Base-by-base conservation (phyloP, 371 early-diverging fungal genomes). In the Actinomucor elegans region DNA sequence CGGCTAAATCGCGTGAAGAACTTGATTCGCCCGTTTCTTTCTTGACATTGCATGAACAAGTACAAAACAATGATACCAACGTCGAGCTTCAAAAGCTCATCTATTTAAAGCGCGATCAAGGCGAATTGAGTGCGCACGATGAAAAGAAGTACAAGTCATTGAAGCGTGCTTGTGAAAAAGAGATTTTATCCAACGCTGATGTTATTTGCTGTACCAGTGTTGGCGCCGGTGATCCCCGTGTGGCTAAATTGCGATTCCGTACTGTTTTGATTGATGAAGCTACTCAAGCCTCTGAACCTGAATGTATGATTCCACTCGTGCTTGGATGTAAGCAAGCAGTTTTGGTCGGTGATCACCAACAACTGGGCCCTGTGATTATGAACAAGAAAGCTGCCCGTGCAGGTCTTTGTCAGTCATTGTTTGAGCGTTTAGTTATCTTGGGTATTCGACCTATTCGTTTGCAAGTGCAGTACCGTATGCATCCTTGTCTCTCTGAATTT, bases 391-490 rank as follows among this genome's bases (percentile, higher is more conserved):
- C 97, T 0, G 93, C 96, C 1, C 80, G 88, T 23, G 96, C 97
- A 1, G 99, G 99, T 35, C 80, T 97, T 31, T 89, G 91, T 48
- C 97, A 95, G 73, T 96, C 96, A 5, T 73, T 99, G 34, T 99
- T 99, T 73, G 99, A 99, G 72, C 87, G 99, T 37, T 77, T 99
- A 26, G 89, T 98, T 40, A 85, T 93, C 37, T 80, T 97, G 11
- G 94, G 96, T 24, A 82, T 94, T 27, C 85, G 94, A 7, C 98
- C 99, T 21, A 91, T 95, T 61, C 90, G 98, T 29, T 83, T 99
- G 27, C 92, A 96, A 53, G 94, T 97, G 0, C 99, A 99, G 72
- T 99, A 99, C 64, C 96, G 99, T 67, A 98, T 98, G 99, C 97
- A 98, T 67, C 97, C 98, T 17, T 93, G 95, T 59, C 75, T 99